These are phyloP conservation scores for Colletotrichum navitas DNA, from an alignment of 2,329 filamentous ascomycete species.

Conservation along the genomic window DNA sequence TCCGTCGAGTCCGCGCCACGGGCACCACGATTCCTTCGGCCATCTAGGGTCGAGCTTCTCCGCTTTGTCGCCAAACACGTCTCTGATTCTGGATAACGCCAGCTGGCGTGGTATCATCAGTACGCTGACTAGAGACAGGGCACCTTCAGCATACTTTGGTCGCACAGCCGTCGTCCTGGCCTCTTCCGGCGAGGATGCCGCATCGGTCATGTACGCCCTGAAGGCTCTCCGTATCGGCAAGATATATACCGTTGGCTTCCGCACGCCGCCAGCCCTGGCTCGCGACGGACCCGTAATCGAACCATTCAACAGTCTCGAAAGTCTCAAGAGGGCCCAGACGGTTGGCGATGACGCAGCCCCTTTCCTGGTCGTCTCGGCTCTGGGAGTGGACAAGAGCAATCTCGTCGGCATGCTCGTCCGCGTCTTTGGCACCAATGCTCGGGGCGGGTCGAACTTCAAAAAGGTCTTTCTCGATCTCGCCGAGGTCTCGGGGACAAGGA, in stretches of 20 bases:
- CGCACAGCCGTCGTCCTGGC: slow-evolving; percentile 83
- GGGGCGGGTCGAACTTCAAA: slow-evolving; percentile 54
- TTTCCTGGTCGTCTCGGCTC: slow-evolving; percentile 84
- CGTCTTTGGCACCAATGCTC: slow-evolving; percentile 69
- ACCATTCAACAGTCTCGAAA: slow-evolving; percentile 82
- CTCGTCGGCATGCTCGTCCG: slow-evolving; percentile 83
- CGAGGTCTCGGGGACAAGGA: slow-evolving; percentile 69
- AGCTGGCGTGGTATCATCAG: slow-evolving; percentile 88
- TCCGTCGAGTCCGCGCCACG: slow-evolving; percentile 61
- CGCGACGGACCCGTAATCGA: slow-evolving; percentile 76
- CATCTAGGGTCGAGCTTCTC: slow-evolving; percentile 41
- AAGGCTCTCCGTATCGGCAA: slow-evolving; percentile 81
- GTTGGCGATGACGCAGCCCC: slow-evolving; percentile 69
- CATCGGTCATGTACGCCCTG: slow-evolving; percentile 82
- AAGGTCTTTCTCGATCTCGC: slow-evolving; percentile 88
- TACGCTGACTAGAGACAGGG: slow-evolving; percentile 83
- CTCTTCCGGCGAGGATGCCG: slow-evolving; percentile 79
- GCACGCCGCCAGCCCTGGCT: slow-evolving; percentile 71
- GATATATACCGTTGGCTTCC: slow-evolving; percentile 88
- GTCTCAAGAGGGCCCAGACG: slow-evolving; percentile 65
- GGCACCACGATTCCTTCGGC: slow-evolving; percentile 47
- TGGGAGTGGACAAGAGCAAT: slow-evolving; percentile 82
- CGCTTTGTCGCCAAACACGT: slow-evolving; percentile 60
- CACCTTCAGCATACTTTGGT: slow-evolving; percentile 83
- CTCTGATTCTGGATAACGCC: slow-evolving; percentile 83